These are phyloP conservation scores for Penicillium samsonianum DNA, from an alignment of 495 filamentous ascomycete genomes.

Conservation along the genomic window DNA sequence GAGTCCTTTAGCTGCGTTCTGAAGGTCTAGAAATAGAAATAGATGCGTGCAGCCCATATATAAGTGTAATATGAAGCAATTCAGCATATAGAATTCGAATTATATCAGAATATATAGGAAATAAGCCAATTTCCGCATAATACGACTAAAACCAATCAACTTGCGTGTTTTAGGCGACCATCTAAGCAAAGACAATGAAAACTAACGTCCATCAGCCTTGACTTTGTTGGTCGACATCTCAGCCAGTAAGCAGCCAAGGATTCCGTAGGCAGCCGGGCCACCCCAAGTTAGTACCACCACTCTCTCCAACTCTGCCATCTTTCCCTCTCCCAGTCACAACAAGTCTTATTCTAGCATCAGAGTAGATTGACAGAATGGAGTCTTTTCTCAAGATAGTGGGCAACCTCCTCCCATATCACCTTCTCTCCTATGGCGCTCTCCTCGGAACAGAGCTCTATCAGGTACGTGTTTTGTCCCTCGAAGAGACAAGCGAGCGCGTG, in stretches of 20 bases:
- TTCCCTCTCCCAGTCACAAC: background rate
- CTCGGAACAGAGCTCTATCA: slow-evolving; percentile 55
- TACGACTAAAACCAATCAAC: background rate
- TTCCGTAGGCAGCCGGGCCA: background rate
- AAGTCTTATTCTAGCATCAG: background rate
- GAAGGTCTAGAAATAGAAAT: background rate
- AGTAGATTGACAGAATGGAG: slow-evolving; percentile 15
- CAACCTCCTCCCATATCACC: slow-evolving; percentile 44
- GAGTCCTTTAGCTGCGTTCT: background rate
- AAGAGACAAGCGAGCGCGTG: background rate
- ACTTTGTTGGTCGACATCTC: background rate
- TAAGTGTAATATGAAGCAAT: background rate
- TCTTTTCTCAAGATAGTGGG: slow-evolving; percentile 16
- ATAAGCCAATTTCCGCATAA: background rate
- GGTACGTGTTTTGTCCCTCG: slow-evolving; percentile 19
- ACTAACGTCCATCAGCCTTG: background rate
- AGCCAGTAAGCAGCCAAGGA: slow-evolving; percentile 7
- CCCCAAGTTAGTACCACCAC: background rate
- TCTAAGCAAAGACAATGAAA: background rate
- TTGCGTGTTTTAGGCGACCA: background rate
- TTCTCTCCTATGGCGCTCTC: slow-evolving; percentile 54
- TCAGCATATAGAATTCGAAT: background rate
- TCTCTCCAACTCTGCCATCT: background rate
- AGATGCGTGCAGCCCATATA: background rate
- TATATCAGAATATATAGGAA: background rate